These are phyloP conservation scores for Salix exigua DNA, from an alignment of 345 rosid species.

Conservation along the genomic window DNA sequence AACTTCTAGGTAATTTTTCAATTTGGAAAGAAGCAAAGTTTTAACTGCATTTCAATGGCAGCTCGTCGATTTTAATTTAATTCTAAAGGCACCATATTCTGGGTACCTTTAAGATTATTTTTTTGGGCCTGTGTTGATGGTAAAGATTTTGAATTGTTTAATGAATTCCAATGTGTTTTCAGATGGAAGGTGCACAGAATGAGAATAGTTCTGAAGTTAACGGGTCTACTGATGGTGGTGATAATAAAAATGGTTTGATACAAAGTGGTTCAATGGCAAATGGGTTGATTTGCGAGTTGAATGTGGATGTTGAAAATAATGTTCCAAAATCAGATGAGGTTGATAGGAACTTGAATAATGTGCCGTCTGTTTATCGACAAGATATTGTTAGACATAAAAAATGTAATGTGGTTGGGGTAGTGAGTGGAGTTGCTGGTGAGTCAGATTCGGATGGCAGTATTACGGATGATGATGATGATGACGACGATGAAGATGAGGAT, in stretches of 20 bases:
- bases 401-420: slow-evolving; percentile 65
- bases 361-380: slow-evolving; percentile 59
- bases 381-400: slow-evolving; percentile 68
- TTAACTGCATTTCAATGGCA: no score
- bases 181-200: slow-evolving; percentile 58
- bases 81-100: no score
- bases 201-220: slow-evolving; percentile 30
- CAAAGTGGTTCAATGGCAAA: slow-evolving; percentile 23
- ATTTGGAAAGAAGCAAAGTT: no score
- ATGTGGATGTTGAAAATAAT: slow-evolving; percentile 21
- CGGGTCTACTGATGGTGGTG: slow-evolving; percentile 21
- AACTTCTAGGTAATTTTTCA: no score
- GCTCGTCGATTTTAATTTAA: no score
- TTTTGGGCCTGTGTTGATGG: background rate
- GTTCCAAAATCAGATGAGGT: slow-evolving; percentile 29
- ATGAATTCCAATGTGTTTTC: slow-evolving; percentile 12
- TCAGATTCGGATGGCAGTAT: slow-evolving; percentile 77
- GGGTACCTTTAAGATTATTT: background rate
- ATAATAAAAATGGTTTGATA: slow-evolving; percentile 9
- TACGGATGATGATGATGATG: slow-evolving; percentile 61
- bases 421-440: slow-evolving; percentile 86
- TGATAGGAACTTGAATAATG: slow-evolving; percentile 29
- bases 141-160: background rate
- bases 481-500: slow-evolving; percentile 29
- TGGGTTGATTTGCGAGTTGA: slow-evolving; percentile 28